Base-by-base conservation (phyloP, 31 red algal genomes). In the Odonthalia washingtoniensis region DNA sequence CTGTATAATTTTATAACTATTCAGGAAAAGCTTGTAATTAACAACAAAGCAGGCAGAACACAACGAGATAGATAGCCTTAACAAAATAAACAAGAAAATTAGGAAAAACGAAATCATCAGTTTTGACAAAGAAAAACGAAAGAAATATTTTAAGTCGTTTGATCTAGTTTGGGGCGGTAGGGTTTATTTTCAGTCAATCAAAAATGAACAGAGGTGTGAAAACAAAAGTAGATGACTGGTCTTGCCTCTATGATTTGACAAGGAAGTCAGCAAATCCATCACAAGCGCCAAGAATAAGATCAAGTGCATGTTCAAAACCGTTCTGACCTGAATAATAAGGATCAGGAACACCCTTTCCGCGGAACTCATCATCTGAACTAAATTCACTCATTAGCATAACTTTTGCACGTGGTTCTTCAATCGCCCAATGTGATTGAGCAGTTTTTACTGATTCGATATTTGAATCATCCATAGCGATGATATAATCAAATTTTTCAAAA, bases 221-320 rank as follows among this genome's bases (percentile, higher is more conserved):
- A n/a, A n/a, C n/a, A n/a, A n/a, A n/a, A n/a, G n/a, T n/a, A n/a
- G n/a, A n/a, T n/a, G n/a, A n/a, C n/a, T n/a, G n/a, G n/a, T n/a
- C n/a, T n/a, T n/a, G n/a, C n/a, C n/a, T 21, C 49, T 57, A 57
- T 9, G 49, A 57, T 21, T 57, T 57, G 49, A 21, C 21, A 57
- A 92, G 90, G 37, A 85, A 43, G 42, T 92, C 90, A 12, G 83
- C 90, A 12, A 99, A 80, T 4, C 97, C 97, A 53, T 91, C 88
- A 72, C 94, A 95, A 16, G 94, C 94, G 40, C 80, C 89, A 40
- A 95, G 82, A 32, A 99, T 86, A 3, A 99, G 45, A 61, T 99
- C 97, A n/a, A 99, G 81, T 14, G 95, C 97, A 36, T 65, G 70
- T 57, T 96, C 92, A 75, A 99, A 96, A 49, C 95, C 94, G 42